Percentiles rank a stretch among this genome's conserved stretches.
Conservation (phyloP, 176 grass and related monocot genomes). For the Triticum dicoccoides region DNA sequence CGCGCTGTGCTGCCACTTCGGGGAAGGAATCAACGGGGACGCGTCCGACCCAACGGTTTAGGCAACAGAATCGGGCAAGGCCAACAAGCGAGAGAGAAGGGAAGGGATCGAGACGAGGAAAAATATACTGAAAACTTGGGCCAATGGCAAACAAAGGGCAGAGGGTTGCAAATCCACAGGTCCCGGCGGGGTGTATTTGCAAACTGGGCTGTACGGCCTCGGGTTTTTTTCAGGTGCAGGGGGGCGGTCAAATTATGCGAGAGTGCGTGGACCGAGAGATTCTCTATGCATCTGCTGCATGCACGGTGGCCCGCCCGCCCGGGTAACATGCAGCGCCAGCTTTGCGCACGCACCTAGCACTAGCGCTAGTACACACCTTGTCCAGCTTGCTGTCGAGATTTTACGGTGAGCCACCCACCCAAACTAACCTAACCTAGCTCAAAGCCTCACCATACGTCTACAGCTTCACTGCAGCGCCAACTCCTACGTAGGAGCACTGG, state of each 20-base stretch:
- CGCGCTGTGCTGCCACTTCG: neutral
- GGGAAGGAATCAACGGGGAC: neutral
- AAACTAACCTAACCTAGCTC: neutral
- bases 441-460: neutral
- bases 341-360: neutral
- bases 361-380: neutral
- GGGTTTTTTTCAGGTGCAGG: neutral
- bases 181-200: neutral
- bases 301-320: neutral
- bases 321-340: neutral
- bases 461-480: neutral
- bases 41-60: neutral
- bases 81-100: neutral
- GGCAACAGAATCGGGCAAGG: neutral
- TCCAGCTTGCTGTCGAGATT: neutral
- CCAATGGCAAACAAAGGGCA: neutral
- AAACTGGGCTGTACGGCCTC: neutral
- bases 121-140: neutral
- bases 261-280: slow-evolving; percentile 16
- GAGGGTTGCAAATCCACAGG: neutral
- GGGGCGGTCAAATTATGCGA: neutral
- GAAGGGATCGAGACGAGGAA: neutral
- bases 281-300: neutral
- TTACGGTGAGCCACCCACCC: neutral
- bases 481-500: neutral